phyloP scores from a whole-genome alignment of 1,139 yeast species.

The Candida neerlandica region DNA sequence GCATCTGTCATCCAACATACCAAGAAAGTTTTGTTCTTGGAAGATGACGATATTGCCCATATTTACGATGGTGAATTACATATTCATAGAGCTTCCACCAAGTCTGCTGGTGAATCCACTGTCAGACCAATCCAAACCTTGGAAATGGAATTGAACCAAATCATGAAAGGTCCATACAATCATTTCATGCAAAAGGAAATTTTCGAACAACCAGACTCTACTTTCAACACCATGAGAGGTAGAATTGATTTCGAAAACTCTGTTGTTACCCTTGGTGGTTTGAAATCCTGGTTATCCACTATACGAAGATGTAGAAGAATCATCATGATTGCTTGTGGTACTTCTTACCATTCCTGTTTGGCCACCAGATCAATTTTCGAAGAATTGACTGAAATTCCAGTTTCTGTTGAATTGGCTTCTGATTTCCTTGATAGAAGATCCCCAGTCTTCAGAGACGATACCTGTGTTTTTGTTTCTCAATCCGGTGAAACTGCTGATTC shows the following conservation, averaged over 20 bases:
- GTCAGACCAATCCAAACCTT: slow-evolving; percentile 95
- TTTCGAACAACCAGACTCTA: slow-evolving; percentile 97
- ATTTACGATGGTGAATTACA: slow-evolving; percentile 98
- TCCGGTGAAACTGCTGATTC: slow-evolving; percentile 99
- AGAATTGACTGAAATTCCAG: slow-evolving; percentile 96
- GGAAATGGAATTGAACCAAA: slow-evolving; percentile 95
- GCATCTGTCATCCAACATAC: slow-evolving; percentile 98
- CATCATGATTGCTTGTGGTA: slow-evolving; percentile 99
- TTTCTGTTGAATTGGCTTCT: slow-evolving; percentile 93
- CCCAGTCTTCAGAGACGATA: slow-evolving; percentile 97
- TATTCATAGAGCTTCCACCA: slow-evolving; percentile 87
- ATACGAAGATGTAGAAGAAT: slow-evolving; percentile 94
- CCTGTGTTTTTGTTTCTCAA: slow-evolving; percentile 96
- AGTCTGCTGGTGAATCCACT: slow-evolving; percentile 87
- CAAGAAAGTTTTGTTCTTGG: slow-evolving; percentile 91
- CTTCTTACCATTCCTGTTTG: slow-evolving; percentile 96
- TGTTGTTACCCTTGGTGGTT: slow-evolving; percentile 84
- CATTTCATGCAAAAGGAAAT: slow-evolving; percentile 99
- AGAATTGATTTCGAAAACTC: slow-evolving; percentile 89
- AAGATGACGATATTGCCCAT: slow-evolving; percentile 98
- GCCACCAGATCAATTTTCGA: slow-evolving; percentile 97
- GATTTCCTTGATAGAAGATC: slow-evolving; percentile 95
- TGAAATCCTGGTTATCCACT: slow-evolving; percentile 80
- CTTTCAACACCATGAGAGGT: slow-evolving; percentile 99
- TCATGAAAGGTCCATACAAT: slow-evolving; percentile 95